phyloP scores from a whole-genome alignment of 192 early-diverging fungal species.

The Umbelopsis sp. region DNA sequence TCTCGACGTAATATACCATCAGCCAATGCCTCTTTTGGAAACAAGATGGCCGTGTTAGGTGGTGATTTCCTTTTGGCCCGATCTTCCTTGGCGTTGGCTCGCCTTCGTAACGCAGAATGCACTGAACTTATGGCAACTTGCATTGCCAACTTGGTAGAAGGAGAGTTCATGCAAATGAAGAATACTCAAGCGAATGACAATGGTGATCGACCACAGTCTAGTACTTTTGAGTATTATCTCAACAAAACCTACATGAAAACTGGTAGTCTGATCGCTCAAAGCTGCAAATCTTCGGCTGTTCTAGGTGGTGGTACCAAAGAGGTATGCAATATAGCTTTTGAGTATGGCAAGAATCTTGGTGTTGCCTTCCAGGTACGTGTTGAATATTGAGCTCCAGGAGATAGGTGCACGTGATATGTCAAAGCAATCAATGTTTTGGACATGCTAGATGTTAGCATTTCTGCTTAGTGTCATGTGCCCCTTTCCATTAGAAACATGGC shows the following conservation, averaged over 20 bases:
- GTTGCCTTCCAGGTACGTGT: slow-evolving; percentile 87
- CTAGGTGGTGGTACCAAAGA: slow-evolving; percentile 76
- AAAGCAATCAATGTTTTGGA: not conserved
- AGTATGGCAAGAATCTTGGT: slow-evolving; percentile 88
- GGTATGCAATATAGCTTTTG: slow-evolving; percentile 78
- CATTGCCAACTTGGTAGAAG: slow-evolving; percentile 93
- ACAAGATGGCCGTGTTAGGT: slow-evolving; percentile 96
- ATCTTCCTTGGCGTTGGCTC: slow-evolving; percentile 88
- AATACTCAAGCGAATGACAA: slow-evolving; percentile 58
- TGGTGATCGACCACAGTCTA: slow-evolving; percentile 28
- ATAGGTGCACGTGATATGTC: not conserved
- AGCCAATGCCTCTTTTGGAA: slow-evolving; percentile 88
- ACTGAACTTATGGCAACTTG: slow-evolving; percentile 92
- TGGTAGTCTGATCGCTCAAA: slow-evolving; percentile 91
- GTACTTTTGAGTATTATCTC: slow-evolving; percentile 89
- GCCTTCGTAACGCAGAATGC: slow-evolving; percentile 88
- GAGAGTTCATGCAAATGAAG: slow-evolving; percentile 96
- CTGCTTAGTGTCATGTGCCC: too few relatives aligned
- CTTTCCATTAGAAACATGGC: not conserved
- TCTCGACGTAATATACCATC: slow-evolving; percentile 76
- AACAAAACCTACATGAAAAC: slow-evolving; percentile 97
- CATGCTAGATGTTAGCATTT: too few relatives aligned
- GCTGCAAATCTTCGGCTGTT: slow-evolving; percentile 84
- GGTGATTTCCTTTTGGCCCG: slow-evolving; percentile 94
- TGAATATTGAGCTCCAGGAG: not conserved